Evolutionary conservation across 371 early-diverging fungal genomes (phyloP).

Genomic region (Actinomucor elegans): DNA sequence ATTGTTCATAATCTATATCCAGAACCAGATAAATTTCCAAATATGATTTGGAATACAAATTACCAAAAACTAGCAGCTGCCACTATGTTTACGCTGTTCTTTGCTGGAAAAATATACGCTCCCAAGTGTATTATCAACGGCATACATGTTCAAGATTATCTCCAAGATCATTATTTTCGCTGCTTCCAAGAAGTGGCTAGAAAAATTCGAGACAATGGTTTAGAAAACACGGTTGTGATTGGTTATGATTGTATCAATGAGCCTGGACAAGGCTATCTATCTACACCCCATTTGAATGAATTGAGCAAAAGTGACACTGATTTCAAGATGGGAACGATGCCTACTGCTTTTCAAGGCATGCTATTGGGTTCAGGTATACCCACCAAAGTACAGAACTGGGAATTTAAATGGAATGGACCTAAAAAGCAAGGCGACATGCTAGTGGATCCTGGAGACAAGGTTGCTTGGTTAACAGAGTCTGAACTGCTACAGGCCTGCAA

Average conservation of each 20-base stretch:
- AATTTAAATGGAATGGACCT: slow-evolving; percentile 61
- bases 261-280: slow-evolving; percentile 67
- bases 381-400: slow-evolving; percentile 58
- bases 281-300: slow-evolving; percentile 46
- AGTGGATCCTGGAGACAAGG: slow-evolving; percentile 49
- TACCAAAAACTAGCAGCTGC: slow-evolving; percentile 80
- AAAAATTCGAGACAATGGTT: slow-evolving; percentile 41
- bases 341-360: slow-evolving; percentile 67
- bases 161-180: slow-evolving; percentile 49
- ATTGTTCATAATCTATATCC: slow-evolving; percentile 73
- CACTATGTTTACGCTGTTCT: slow-evolving; percentile 85
- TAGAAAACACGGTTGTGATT: slow-evolving; percentile 61
- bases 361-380: slow-evolving; percentile 59
- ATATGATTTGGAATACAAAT: slow-evolving; percentile 91
- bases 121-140: slow-evolving; percentile 59
- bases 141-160: slow-evolving; percentile 54
- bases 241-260: slow-evolving; percentile 81
- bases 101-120: slow-evolving; percentile 75
- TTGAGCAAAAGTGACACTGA: slow-evolving; percentile 46
- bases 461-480: slow-evolving; percentile 55
- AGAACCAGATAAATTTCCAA: slow-evolving; percentile 65
- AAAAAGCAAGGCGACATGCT: slow-evolving; percentile 33
- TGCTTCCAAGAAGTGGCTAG: slow-evolving; percentile 54
- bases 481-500: slow-evolving; percentile 12
- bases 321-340: slow-evolving; percentile 59